A percentile compares a stretch with the other conserved stretches of the same genome.
These are phyloP conservation scores for Ophiostoma ips DNA, from an alignment of 2,329 filamentous ascomycete species.

Conservation along the genomic window DNA sequence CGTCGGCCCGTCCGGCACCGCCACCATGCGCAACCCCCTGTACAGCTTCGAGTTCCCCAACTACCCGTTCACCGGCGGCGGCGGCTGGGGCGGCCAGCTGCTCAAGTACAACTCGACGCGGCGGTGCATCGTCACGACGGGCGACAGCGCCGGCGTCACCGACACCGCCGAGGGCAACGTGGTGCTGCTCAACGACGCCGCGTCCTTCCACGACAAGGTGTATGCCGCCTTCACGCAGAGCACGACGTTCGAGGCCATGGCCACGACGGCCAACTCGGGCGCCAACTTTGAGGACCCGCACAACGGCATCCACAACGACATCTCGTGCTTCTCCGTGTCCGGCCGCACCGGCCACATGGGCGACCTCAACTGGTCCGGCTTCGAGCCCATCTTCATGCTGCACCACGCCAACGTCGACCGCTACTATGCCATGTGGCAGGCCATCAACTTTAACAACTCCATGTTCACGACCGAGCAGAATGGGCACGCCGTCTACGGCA, in stretches of 20 bases:
- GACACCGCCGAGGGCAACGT: constrained; percentile 20
- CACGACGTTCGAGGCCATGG: constrained; percentile 26
- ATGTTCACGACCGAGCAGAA: constrained; percentile 19
- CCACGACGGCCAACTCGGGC: constrained; percentile 23
- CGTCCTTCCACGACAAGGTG: constrained; percentile 17
- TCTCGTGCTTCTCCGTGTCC: constrained; percentile 21
- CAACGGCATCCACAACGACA: constrained; percentile 27
- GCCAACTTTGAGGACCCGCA: constrained; percentile 31
- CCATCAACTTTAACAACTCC: constrained; percentile 22
- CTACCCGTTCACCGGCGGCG: constrained; percentile 22
- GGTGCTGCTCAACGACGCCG: constrained; percentile 15
- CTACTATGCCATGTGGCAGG: constrained; percentile 38
- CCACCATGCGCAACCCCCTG: constrained; percentile 33
- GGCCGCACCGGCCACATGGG: constrained; percentile 21
- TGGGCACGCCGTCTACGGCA: constrained; percentile 25
- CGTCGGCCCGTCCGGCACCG: constrained; percentile 15
- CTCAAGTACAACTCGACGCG: constrained; percentile 23
- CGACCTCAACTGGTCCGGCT: constrained; percentile 27
- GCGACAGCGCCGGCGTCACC: constrained; percentile 24
- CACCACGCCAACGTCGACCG: constrained; percentile 47
- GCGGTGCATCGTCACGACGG: constrained; percentile 23
- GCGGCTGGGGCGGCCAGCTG: constrained; percentile 19
- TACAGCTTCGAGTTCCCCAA: constrained; percentile 35
- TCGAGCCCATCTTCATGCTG: constrained; percentile 36
- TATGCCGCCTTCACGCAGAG: constrained; percentile 29